phyloP scores from a whole-genome alignment of 495 filamentous ascomycete species.

The Penicillium herquei region DNA sequence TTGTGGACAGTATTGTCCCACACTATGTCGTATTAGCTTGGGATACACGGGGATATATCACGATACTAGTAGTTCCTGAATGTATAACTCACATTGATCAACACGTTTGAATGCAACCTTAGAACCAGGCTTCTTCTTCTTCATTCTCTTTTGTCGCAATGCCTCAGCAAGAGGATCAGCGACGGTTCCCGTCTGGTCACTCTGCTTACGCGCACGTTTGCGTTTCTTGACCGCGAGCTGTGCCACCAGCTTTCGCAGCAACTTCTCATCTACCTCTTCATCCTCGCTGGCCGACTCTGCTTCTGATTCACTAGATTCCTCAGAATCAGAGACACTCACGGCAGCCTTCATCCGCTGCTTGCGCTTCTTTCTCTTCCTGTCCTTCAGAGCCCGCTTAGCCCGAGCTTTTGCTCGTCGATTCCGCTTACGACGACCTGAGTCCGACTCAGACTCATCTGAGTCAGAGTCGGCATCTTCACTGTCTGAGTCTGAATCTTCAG shows the following conservation, averaged over 20 bases:
- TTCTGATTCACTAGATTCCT: slow-evolving; percentile 31
- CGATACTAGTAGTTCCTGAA: neutral
- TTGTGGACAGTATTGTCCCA: slow-evolving; percentile 79
- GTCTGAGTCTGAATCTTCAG: neutral
- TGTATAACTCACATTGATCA: slow-evolving; percentile 59
- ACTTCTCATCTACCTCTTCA: slow-evolving; percentile 33
- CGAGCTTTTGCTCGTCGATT: slow-evolving; percentile 45
- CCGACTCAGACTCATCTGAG: slow-evolving; percentile 14
- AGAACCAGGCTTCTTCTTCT: slow-evolving; percentile 52
- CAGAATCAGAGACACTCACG: slow-evolving; percentile 35
- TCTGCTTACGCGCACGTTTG: slow-evolving; percentile 28
- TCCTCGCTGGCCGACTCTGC: slow-evolving; percentile 31
- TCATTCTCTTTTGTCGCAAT: slow-evolving; percentile 23
- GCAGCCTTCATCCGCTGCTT: slow-evolving; percentile 37
- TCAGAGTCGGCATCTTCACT: neutral
- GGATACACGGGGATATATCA: neutral
- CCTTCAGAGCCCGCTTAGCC: slow-evolving; percentile 41
- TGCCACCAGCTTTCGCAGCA: slow-evolving; percentile 46
- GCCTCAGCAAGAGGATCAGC: slow-evolving; percentile 12
- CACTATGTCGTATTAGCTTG: slow-evolving; percentile 33
- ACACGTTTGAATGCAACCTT: slow-evolving; percentile 83
- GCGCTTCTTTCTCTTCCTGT: slow-evolving; percentile 37
- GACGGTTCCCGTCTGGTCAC: slow-evolving; percentile 12
- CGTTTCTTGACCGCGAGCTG: slow-evolving; percentile 49
- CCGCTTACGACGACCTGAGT: slow-evolving; percentile 26